A percentile compares a stretch with the other conserved stretches of the same genome.
These are phyloP conservation scores for Ceratocystis lukuohia DNA, from an alignment of 2,329 filamentous ascomycete genomes.

Conservation along the genomic window DNA sequence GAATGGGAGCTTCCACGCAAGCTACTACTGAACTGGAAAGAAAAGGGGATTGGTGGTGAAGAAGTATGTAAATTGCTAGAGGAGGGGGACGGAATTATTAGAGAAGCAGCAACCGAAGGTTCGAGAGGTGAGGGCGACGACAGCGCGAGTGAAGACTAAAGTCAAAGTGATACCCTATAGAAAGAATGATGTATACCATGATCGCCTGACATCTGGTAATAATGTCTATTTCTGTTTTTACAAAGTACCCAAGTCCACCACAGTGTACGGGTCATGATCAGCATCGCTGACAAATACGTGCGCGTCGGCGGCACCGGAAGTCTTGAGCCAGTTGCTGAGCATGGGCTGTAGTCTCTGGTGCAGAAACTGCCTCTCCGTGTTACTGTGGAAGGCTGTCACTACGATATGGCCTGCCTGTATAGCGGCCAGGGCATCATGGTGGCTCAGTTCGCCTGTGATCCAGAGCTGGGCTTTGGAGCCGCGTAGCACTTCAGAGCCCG, in stretches of 20 bases:
- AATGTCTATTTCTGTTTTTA: no score
- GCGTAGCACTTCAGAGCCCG: no score
- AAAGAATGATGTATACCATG: neutral
- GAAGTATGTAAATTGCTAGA: constrained; percentile 42
- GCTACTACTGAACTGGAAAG: constrained; percentile 41
- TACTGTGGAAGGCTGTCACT: no score
- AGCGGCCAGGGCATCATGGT: no score
- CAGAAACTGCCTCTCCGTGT: no score
- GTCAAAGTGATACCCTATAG: constrained; percentile 14
- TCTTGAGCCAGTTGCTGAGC: no score
- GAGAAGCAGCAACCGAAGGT: constrained; percentile 18
- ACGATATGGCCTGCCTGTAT: no score
- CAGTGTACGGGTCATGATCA: constrained; percentile 80
- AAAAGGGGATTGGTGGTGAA: constrained; percentile 39
- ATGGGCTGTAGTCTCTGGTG: no score
- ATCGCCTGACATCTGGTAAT: no score
- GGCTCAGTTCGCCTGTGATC: no score
- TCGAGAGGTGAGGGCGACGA: constrained; percentile 11
- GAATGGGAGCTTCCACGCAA: constrained; percentile 42
- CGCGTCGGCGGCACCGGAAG: no score
- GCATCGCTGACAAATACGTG: constrained; percentile 50
- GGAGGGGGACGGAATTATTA: constrained; percentile 40
- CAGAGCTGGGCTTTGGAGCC: no score
- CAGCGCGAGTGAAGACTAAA: neutral
- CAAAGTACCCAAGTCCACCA: constrained; percentile 41